Conservation (phyloP, 768 basidiomycete genomes). For the Suillus paluster region DNA sequence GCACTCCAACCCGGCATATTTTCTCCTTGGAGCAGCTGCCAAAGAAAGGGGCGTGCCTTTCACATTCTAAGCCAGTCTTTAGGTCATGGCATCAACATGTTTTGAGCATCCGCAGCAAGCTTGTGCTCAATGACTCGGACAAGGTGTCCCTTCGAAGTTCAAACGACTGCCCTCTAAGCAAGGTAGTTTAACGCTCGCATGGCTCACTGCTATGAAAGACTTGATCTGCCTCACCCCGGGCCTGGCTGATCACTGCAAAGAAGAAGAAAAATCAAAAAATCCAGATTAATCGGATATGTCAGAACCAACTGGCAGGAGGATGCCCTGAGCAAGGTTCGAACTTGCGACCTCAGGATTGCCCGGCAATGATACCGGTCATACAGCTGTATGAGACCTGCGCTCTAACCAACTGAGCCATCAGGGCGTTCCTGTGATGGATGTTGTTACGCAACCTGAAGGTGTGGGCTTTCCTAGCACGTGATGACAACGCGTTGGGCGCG, state of each 20-base stretch:
- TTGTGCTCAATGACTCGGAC: no score
- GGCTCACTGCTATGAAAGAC: no score
- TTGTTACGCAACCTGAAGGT: neutral
- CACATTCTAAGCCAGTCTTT: no score
- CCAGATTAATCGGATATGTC: no score
- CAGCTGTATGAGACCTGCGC: slow-evolving; percentile 55
- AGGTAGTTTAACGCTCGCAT: no score
- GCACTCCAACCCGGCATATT: neutral
- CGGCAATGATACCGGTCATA: slow-evolving; percentile 33
- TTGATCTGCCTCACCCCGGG: neutral
- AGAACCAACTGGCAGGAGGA: neutral
- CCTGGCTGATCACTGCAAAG: neutral
- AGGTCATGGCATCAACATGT: no score
- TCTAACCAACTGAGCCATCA: slow-evolving; percentile 59
- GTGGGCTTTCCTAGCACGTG: neutral
- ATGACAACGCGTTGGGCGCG: neutral
- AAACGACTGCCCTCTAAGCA: no score
- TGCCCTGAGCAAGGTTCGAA: slow-evolving; percentile 64
- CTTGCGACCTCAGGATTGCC: slow-evolving; percentile 64
- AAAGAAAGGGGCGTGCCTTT: neutral
- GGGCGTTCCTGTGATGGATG: slow-evolving; percentile 9
- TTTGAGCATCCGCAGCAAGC: no score
- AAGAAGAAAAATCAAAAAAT: neutral
- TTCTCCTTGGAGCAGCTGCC: neutral
- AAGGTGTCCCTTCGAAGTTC: no score